Conservation (phyloP, 176 grass and related monocot species). For the Poa annua region DNA sequence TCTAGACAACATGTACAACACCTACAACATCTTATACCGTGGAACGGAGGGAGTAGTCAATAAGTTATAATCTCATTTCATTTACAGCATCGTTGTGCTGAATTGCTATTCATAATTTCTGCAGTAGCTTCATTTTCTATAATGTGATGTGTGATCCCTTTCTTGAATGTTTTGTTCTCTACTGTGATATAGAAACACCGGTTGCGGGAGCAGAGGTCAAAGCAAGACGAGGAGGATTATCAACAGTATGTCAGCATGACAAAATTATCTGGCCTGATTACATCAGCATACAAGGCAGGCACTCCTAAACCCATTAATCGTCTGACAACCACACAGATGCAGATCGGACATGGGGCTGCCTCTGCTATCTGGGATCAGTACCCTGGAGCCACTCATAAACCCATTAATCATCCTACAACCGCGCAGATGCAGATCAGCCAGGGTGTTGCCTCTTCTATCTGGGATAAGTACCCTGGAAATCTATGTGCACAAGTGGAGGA, state of each 20-base stretch:
- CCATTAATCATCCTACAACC: background rate
- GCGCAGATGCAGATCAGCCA: background rate
- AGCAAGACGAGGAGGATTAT: background rate
- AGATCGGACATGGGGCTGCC: background rate
- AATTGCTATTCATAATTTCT: slow-evolving; percentile 1
- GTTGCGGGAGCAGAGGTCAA: background rate
- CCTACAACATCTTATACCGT: too few species aligned
- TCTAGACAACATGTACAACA: too few species aligned
- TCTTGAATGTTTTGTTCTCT: slow-evolving; percentile 24
- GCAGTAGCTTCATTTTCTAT: slow-evolving; percentile 31
- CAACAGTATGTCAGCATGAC: background rate
- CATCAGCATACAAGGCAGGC: background rate
- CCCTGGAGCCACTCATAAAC: background rate
- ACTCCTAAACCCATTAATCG: slow-evolving; percentile 15
- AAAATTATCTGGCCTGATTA: background rate
- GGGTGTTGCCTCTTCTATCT: background rate
- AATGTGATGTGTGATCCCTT: background rate
- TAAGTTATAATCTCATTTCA: background rate
- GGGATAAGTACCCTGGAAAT: slow-evolving; percentile 3
- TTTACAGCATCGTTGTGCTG: background rate
- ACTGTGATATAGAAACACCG: slow-evolving; percentile 45
- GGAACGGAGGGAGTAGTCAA: too few species aligned
- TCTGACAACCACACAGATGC: background rate
- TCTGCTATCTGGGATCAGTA: background rate
- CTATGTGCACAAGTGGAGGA: background rate